These are phyloP conservation scores for Colletotrichum neosansevieriae DNA, from an alignment of 2,329 filamentous ascomycete species.

Conservation along the genomic window DNA sequence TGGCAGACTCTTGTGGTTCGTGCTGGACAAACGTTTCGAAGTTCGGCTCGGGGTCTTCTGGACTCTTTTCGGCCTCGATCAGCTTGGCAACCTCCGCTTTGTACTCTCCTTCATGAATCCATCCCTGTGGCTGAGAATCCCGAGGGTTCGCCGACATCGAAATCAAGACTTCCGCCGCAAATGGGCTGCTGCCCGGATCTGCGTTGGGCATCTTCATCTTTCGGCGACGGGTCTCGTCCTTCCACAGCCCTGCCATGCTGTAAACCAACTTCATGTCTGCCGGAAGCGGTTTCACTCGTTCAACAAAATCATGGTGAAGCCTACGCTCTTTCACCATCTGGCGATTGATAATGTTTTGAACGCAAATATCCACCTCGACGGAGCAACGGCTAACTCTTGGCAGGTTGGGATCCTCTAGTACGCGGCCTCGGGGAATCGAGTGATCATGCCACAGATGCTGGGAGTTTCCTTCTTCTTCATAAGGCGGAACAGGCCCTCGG, in stretches of 20 bases:
- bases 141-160: slow-evolving; percentile 90
- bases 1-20: slow-evolving; percentile 62
- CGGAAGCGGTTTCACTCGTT: slow-evolving; percentile 73
- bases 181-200: slow-evolving; percentile 78
- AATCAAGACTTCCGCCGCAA: slow-evolving; percentile 82
- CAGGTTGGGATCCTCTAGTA: slow-evolving; percentile 73
- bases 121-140: slow-evolving; percentile 78
- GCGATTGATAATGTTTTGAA: slow-evolving; percentile 89
- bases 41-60: slow-evolving; percentile 58
- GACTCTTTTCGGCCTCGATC: slow-evolving; percentile 71
- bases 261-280: slow-evolving; percentile 85
- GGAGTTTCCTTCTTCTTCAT: slow-evolving; percentile 69
- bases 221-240: slow-evolving; percentile 85
- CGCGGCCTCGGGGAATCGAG: slow-evolving; percentile 70
- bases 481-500: slow-evolving; percentile 79
- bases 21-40: slow-evolving; percentile 76
- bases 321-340: slow-evolving; percentile 78
- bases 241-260: slow-evolving; percentile 95
- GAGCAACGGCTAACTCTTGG: slow-evolving; percentile 88
- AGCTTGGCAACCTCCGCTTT: slow-evolving; percentile 73
- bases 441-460: slow-evolving; percentile 84
- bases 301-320: slow-evolving; percentile 89
- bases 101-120: slow-evolving; percentile 94
- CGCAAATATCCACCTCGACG: slow-evolving; percentile 89
- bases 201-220: slow-evolving; percentile 76